Base-by-base conservation (phyloP, 805 yeast species). In the Metschnikowia kofuensis region DNA sequence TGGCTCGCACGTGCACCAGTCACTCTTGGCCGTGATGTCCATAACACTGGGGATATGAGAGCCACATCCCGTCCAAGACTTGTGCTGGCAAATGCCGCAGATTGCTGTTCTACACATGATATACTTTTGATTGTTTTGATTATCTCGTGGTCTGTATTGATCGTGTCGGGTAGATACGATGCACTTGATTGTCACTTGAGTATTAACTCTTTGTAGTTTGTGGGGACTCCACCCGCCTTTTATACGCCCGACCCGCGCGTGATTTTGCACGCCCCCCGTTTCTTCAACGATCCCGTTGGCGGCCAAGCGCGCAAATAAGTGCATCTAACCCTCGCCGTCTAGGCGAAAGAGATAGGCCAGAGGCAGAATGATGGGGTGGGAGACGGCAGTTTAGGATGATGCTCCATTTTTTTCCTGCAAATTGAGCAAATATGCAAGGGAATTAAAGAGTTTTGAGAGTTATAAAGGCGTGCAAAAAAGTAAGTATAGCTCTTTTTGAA, bases 51-150 rank as follows among this genome's bases (percentile, higher is more conserved):
- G 52, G 38, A 80, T 67, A 56, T 82, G 85, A n/a, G 64, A 40
- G 29, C 85, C 84, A 55, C 83, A 79, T n/a, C 85, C 85, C 38
- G 83, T 74, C 87, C 87, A 82, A 12, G 84, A 72, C 56, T 80
- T 80, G 59, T 76, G 76, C 53, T 79, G 67, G 55, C 75, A 70
- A 52, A 69, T 66, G 29, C 66, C 69, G 52, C 75, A 70, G 47
- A 68, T 68, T 44, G 65, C 72, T 36, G 69, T 54, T 55, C 44
- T 61, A 58, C 74, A 70, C 75, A 70, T 69, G 31, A 8, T 28
- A 12, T 13, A 34, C 14, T 34, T 34, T 10, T 34, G 8, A 2
- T 34, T 34, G 15, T 34, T 13, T 8, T 34, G n/a, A 34, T 11
- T 13, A 12, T 10, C 7, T 34, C 7, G 9, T 11, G 9, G 36